Conservation (phyloP, 2,329 filamentous ascomycete genomes). For the Trichoderma semiorbis region DNA sequence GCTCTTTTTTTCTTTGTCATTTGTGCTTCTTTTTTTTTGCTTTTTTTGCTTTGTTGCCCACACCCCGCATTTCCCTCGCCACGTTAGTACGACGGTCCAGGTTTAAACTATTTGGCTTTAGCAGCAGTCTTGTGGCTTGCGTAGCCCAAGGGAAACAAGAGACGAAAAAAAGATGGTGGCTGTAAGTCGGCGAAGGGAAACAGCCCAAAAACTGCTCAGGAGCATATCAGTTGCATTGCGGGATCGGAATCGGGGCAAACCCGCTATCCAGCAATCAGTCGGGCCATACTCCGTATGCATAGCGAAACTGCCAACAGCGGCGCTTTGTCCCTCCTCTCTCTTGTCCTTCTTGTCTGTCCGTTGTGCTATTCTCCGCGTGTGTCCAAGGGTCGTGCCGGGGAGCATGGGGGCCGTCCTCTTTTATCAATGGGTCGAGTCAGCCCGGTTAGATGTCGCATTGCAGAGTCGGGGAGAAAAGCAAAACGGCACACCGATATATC, state of each 20-base stretch:
- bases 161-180: neutral
- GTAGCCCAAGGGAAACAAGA: neutral
- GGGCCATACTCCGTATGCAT: neutral
- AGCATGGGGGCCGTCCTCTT: neutral
- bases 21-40: neutral
- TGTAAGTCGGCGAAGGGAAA: neutral
- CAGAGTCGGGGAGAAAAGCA: neutral
- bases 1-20: neutral
- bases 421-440: slow-evolving; percentile 5
- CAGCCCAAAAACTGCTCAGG: neutral
- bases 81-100: neutral
- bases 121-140: slow-evolving; percentile 4
- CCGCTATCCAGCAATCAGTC: neutral
- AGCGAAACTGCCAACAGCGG: neutral
- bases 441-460: neutral
- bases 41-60: neutral
- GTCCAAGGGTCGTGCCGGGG: neutral
- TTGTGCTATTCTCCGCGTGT: neutral
- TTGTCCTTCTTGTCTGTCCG: neutral
- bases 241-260: neutral
- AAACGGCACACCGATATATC: neutral
- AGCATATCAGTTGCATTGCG: neutral
- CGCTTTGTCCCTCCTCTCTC: neutral
- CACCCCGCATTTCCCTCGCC: slow-evolving; percentile 5
- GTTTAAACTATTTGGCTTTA: slow-evolving; percentile 6